Evolutionary conservation across 352 stramenopile genomes (phyloP).

Genomic region (Blastocystis sp.): DNA sequence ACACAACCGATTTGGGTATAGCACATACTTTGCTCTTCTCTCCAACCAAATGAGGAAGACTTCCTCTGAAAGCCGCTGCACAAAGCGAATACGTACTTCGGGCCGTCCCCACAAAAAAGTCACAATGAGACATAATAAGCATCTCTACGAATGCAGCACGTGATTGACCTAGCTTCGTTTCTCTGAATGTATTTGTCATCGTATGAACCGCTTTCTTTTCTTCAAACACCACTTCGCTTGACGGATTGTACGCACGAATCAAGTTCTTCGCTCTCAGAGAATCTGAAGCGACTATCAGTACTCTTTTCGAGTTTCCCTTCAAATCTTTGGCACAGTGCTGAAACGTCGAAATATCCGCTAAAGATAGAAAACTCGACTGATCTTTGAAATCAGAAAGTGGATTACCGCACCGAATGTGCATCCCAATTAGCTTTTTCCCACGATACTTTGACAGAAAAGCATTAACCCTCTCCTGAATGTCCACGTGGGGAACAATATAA

Average conservation of each 20-base stretch:
- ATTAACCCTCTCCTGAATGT: neutral
- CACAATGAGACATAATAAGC: neutral
- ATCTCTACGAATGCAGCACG: neutral
- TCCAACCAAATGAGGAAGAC: neutral
- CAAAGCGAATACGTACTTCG: conserved; percentile 4
- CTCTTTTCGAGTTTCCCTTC: neutral
- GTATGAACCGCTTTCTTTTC: neutral
- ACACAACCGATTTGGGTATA: neutral
- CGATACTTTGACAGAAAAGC: neutral
- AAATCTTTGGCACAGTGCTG: neutral
- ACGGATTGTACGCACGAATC: neutral
- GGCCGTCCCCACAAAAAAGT: neutral
- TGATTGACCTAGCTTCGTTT: neutral
- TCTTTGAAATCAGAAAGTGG: conserved; percentile 38
- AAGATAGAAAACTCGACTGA: neutral
- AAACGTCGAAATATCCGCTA: neutral
- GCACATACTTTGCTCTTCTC: neutral
- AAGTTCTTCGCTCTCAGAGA: conserved; percentile 5
- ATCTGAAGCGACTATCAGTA: conserved; percentile 9
- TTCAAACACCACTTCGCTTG: neutral
- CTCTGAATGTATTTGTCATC: neutral
- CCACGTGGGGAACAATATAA: neutral
- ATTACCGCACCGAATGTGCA: conserved; percentile 48
- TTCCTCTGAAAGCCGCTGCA: neutral
- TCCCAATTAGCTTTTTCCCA: neutral